Base-by-base conservation (phyloP, 768 basidiomycete genomes). In the Harrya chromipes region DNA sequence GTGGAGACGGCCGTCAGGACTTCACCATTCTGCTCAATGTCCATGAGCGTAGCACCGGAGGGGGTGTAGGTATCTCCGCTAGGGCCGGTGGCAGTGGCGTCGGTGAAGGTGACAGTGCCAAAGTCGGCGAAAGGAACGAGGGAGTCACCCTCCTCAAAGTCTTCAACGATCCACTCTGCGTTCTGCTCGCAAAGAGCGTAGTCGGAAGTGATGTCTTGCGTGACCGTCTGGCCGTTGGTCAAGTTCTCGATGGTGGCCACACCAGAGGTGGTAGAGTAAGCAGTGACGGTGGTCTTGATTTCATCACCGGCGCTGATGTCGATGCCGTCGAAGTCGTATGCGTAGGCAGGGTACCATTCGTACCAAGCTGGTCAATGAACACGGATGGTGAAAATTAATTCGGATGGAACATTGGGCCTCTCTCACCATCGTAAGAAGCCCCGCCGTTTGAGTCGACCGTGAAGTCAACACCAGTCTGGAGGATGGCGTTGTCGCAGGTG, bases 401-500 rank as follows among this genome's bases (percentile, higher is more conserved):
- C 4, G 6, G 29, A 16, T 10, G 1, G n/a, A 8, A 12, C 2
- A 6, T 5, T 20, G 1, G 12, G 13, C 2, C 13, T 13, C 19
- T 23, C 57, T 47, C 12, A 59, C 57, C 33, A 16, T 33, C 33
- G 14, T 33, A 33, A 5, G 55, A 44, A 27, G 27, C 45, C 4
- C 0, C 4, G 0, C 48, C 56, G 11, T 12, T 4, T 1, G 2
- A 33, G 27, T 27, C 8, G 36, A 61, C 4, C 0, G 16, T 56
- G 41, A 56, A 52, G 47, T 54, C 52, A 13, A 62, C 13, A 26
- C 60, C 60, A 8, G 58, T 53, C 46, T 63, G 58, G 43, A 62
- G 55, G 41, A 60, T 56, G 13, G 53, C 53, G 9, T 12, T 52
- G 6, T 1, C 5, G 33, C 55, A 53, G 12, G 40, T 47, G 35